Conservation (phyloP, 345 rosid species). For the Mallotus nudiflorus region DNA sequence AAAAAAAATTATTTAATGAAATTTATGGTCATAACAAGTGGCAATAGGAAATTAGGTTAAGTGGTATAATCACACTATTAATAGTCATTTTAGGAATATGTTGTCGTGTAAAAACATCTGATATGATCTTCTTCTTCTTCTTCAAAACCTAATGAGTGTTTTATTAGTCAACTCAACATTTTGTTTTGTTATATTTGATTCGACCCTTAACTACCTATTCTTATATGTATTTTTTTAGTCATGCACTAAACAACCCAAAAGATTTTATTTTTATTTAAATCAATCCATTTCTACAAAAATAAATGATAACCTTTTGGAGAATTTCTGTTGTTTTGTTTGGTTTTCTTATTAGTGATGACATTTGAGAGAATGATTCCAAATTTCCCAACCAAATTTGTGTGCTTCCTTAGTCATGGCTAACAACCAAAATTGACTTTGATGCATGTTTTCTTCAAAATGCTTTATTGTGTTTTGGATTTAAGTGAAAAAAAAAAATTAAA, state of each 20-base stretch:
- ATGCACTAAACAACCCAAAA: constrained; percentile 20
- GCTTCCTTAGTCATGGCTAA: constrained; percentile 19
- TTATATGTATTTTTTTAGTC: constrained; percentile 18
- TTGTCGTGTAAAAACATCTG: constrained; percentile 32
- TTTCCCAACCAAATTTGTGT: constrained; percentile 7
- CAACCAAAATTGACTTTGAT: neutral
- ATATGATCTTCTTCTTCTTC: neutral
- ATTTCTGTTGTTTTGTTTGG: neutral
- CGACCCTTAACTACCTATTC: constrained; percentile 23
- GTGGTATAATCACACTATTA: constrained; percentile 12
- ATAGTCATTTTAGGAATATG: constrained; percentile 18
- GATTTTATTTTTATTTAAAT: neutral
- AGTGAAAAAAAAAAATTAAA: neutral
- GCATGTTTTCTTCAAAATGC: neutral
- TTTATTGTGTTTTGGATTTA: neutral
- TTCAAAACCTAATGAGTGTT: neutral
- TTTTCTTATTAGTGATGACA: constrained; percentile 9
- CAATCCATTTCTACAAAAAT: neutral
- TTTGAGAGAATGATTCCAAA: constrained; percentile 14
- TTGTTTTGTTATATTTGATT: constrained; percentile 18
- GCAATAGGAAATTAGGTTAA: neutral
- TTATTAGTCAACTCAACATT: constrained; percentile 12
- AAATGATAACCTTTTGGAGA: neutral
- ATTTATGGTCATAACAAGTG: neutral
- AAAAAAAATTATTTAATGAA: neutral